Percentiles rank a stretch among this genome's conserved stretches.
Conservation (phyloP, 164 flowering plant genomes). For the Vitis rotundifolia region DNA sequence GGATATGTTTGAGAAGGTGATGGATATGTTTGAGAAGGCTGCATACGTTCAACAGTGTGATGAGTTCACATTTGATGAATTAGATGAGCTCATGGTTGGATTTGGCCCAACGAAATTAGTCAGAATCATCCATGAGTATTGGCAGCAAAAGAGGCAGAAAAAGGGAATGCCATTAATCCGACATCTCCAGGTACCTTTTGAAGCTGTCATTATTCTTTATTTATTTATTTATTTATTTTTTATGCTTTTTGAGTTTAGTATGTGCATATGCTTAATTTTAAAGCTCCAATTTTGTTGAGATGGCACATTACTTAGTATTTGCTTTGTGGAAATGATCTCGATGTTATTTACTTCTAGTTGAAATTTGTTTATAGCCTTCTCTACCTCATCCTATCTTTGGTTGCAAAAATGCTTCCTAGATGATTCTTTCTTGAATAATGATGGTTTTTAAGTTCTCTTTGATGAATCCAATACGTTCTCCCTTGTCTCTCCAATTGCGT, state of each 20-base stretch:
- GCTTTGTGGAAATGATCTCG: too few relatives aligned
- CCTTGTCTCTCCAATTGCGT: too few relatives aligned
- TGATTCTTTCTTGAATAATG: too few relatives aligned
- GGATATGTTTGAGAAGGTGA: conserved; percentile 77
- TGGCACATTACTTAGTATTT: too few relatives aligned
- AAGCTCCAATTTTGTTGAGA: too few relatives aligned
- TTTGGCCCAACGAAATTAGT: conserved; percentile 50
- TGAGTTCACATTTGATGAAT: conserved; percentile 64
- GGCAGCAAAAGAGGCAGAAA: conserved; percentile 74
- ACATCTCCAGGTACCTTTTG: conserved; percentile 78
- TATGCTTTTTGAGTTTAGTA: not conserved
- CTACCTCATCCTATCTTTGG: too few relatives aligned
- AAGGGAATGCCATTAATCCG: conserved; percentile 87
- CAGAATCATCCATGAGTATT: conserved; percentile 60
- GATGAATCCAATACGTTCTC: too few relatives aligned
- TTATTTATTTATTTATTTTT: not conserved
- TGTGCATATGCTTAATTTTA: not conserved
- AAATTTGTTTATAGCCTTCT: too few relatives aligned
- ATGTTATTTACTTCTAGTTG: too few relatives aligned
- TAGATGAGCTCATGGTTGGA: conserved; percentile 57
- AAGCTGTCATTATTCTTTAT: not conserved
- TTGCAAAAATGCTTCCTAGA: too few relatives aligned
- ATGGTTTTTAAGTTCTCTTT: too few relatives aligned
- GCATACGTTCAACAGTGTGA: conserved; percentile 63
- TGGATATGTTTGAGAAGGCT: conserved; percentile 88